These are phyloP conservation scores for Calonectria montana DNA, from an alignment of 2,329 filamentous ascomycete genomes.

Conservation along the genomic window DNA sequence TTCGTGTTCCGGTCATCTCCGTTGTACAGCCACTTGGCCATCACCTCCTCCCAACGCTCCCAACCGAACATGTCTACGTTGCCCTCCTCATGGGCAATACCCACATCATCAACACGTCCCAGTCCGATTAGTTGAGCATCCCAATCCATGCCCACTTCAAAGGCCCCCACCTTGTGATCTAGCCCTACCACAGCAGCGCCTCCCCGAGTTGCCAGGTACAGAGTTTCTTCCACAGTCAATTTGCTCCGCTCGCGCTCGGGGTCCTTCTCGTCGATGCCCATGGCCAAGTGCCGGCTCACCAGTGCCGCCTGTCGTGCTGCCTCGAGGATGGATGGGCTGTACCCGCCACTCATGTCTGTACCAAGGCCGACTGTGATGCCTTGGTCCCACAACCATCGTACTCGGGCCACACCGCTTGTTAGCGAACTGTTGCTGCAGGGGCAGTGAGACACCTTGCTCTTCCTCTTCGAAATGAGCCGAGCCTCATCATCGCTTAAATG, in stretches of 20 bases:
- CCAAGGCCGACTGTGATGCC: constrained; percentile 87
- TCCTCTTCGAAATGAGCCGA: constrained; percentile 67
- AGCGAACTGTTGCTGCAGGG: constrained; percentile 88
- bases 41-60: constrained; percentile 86
- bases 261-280: constrained; percentile 54
- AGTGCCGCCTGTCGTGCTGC: constrained; percentile 85
- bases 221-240: constrained; percentile 84
- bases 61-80: constrained; percentile 91
- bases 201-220: constrained; percentile 89
- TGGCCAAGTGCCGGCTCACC: constrained; percentile 78
- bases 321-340: constrained; percentile 83
- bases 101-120: constrained; percentile 58
- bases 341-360: constrained; percentile 92
- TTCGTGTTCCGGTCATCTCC: constrained; percentile 93
- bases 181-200: constrained; percentile 86
- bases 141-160: constrained; percentile 88
- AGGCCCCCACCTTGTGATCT: constrained; percentile 77
- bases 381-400: constrained; percentile 78
- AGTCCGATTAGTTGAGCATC: constrained; percentile 88
- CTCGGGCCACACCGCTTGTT: constrained; percentile 80
- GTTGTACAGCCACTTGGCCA: constrained; percentile 95
- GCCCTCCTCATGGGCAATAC: constrained; percentile 55
- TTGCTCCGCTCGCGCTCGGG: constrained; percentile 64
- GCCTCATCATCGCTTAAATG: constrained; percentile 79
- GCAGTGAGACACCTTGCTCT: constrained; percentile 83